Percentiles rank a stretch among this genome's conserved stretches.
These are phyloP conservation scores for Xylariaceae sp. DNA, from an alignment of 2,329 filamentous ascomycete genomes.

Conservation along the genomic window DNA sequence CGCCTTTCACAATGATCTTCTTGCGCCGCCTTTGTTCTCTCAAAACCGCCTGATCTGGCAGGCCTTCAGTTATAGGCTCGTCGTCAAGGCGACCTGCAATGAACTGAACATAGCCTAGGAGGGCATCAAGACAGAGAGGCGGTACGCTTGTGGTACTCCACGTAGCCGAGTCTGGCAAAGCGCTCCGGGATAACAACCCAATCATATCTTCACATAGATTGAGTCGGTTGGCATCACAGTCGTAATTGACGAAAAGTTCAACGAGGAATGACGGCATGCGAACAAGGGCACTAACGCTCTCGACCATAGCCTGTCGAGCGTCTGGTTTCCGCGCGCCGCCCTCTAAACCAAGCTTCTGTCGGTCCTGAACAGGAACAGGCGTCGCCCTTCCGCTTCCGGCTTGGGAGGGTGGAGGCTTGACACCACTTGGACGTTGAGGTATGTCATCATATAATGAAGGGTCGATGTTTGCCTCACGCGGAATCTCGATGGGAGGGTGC, in stretches of 20 bases:
- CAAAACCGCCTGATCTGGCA: conserved; percentile 62
- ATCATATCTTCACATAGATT: conserved; percentile 96
- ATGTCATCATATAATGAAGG: conserved; percentile 89
- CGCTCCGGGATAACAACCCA: conserved; percentile 86
- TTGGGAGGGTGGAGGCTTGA: conserved; percentile 72
- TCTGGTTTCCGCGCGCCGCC: conserved; percentile 90
- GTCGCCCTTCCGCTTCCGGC: conserved; percentile 77
- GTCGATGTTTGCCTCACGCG: conserved; percentile 83
- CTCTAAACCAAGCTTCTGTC: conserved; percentile 88
- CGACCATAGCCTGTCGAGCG: conserved; percentile 95
- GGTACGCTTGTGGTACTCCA: conserved; percentile 99
- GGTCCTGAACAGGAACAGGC: conserved; percentile 85
- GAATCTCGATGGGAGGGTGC: conserved; percentile 91
- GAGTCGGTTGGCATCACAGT: conserved; percentile 86
- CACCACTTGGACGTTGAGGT: conserved; percentile 82
- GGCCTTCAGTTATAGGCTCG: conserved; percentile 57
- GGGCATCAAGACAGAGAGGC: conserved; percentile 85
- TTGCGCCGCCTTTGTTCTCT: conserved; percentile 74
- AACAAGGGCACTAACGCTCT: conserved; percentile 86
- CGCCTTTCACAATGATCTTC: conserved; percentile 82
- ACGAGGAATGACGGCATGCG: conserved; percentile 93
- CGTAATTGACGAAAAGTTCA: conserved; percentile 96
- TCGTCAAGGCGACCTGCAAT: conserved; percentile 83
- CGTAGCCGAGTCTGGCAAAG: conserved; percentile 92
- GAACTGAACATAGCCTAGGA: conserved; percentile 87